Percentiles rank a stretch among this genome's conserved stretches.
Conservation (phyloP, 2,329 filamentous ascomycete genomes). For the Botrytis pseudocinerea region DNA sequence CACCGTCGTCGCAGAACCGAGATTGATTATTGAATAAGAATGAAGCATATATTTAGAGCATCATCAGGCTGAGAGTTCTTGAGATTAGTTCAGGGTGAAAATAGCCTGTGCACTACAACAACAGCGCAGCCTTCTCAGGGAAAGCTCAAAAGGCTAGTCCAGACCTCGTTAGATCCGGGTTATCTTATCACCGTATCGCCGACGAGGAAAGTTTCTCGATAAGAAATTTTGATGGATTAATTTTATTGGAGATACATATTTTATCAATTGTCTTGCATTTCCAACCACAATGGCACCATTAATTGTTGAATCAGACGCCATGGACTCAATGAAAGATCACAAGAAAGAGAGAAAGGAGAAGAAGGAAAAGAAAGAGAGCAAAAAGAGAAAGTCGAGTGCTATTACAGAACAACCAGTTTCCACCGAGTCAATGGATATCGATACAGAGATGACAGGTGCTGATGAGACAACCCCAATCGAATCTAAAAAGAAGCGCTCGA, state of each 20-base stretch:
- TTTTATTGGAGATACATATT: not conserved
- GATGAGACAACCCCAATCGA: not conserved
- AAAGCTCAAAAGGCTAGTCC: not conserved
- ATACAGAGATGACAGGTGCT: slow-evolving; percentile 8
- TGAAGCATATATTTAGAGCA: slow-evolving; percentile 16
- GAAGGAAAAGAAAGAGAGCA: slow-evolving; percentile 22
- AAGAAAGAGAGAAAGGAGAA: slow-evolving; percentile 15
- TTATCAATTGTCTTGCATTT: not conserved
- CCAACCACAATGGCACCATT: slow-evolving; percentile 10
- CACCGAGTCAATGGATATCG: slow-evolving; percentile 11
- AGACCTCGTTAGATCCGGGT: slow-evolving; percentile 19
- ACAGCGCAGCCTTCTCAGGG: slow-evolving; percentile 8
- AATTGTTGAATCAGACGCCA: slow-evolving; percentile 16
- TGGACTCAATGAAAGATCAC: not conserved
- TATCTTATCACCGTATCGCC: slow-evolving; percentile 16
- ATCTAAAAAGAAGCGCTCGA: slow-evolving; percentile 28
- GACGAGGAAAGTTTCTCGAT: slow-evolving; percentile 23
- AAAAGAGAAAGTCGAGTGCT: slow-evolving; percentile 31
- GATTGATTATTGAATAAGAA: slow-evolving; percentile 1
- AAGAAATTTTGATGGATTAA: slow-evolving; percentile 23
- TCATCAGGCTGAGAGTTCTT: slow-evolving; percentile 9
- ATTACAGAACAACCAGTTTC: slow-evolving; percentile 19
- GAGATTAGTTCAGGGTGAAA: slow-evolving; percentile 15
- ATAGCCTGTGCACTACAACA: slow-evolving; percentile 10
- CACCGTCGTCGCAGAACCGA: slow-evolving; percentile 12